These are phyloP conservation scores for Endoconidiophora polonica DNA, from an alignment of 2,329 filamentous ascomycete genomes.

Conservation along the genomic window DNA sequence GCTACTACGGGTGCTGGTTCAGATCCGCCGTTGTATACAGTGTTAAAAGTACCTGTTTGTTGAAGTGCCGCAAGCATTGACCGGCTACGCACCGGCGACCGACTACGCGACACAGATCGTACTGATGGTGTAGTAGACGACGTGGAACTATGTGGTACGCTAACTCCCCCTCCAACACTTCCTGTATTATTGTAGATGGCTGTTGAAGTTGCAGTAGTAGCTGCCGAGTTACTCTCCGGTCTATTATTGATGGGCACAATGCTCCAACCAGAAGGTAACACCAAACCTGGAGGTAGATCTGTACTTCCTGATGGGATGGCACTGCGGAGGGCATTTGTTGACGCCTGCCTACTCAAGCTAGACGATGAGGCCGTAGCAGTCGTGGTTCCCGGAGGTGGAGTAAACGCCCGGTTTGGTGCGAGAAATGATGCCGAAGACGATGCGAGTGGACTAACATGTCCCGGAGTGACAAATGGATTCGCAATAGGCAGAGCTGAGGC, in stretches of 20 bases:
- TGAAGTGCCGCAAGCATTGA: conserved; percentile 13
- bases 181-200: not conserved
- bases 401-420: conserved; percentile 13
- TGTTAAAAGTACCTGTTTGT: conserved; percentile 10
- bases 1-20: conserved; percentile 5
- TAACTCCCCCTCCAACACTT: no score
- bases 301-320: conserved; percentile 43
- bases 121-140: conserved; percentile 13
- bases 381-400: not conserved
- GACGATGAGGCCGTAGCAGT: conserved; percentile 4
- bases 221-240: conserved; percentile 27
- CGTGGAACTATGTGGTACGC: conserved; percentile 2
- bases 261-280: conserved; percentile 48
- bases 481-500: not conserved
- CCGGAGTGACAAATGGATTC: conserved; percentile 4
- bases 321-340: conserved; percentile 13
- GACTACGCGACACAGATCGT: conserved; percentile 8
- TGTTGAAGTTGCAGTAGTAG: conserved; percentile 15
- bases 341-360: conserved; percentile 3
- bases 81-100: conserved; percentile 8
- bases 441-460: conserved; percentile 12
- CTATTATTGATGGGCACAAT: conserved; percentile 38
- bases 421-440: conserved; percentile 13
- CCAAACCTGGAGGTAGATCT: conserved; percentile 46
- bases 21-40: conserved; percentile 4